Conservation (phyloP, 2,329 filamentous ascomycete genomes). For the Aspergillus sp. region DNA sequence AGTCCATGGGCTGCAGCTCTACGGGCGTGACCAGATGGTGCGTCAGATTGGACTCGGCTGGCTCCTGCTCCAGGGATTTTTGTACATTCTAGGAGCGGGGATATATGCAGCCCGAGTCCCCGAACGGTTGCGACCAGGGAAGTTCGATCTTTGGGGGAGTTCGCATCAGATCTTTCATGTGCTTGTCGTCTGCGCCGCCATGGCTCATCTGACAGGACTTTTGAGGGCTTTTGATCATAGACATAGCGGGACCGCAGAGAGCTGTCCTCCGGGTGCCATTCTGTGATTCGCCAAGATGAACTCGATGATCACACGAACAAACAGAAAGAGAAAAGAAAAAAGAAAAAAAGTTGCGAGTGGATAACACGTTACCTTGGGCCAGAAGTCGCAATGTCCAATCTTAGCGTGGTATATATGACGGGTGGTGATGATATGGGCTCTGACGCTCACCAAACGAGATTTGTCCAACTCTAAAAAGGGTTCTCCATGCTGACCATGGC, state of each 20-base stretch:
- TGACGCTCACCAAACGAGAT: conserved; percentile 18
- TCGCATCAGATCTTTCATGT: conserved; percentile 97
- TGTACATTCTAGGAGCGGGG: conserved; percentile 83
- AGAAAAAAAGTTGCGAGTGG: neutral
- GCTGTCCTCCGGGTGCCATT: conserved; percentile 40
- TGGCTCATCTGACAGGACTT: conserved; percentile 77
- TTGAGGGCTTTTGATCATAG: conserved; percentile 82
- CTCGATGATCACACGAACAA: conserved; percentile 21
- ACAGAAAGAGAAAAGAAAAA: conserved; percentile 5
- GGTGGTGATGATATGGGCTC: conserved; percentile 12
- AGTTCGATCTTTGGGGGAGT: conserved; percentile 86
- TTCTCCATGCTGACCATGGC: conserved; percentile 17
- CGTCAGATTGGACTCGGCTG: conserved; percentile 76
- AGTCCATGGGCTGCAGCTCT: conserved; percentile 68
- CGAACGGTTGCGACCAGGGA: conserved; percentile 73
- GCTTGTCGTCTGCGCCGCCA: conserved; percentile 78
- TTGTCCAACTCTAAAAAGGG: conserved; percentile 15
- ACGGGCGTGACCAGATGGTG: conserved; percentile 66
- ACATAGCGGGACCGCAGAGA: conserved; percentile 60
- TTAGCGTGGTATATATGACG: conserved; percentile 15
- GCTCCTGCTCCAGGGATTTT: conserved; percentile 73
- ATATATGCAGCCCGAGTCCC: conserved; percentile 85
- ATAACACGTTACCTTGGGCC: conserved; percentile 16
- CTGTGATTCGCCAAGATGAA: conserved; percentile 16
- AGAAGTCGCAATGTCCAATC: conserved; percentile 18